Evolutionary conservation across 2,329 filamentous ascomycete genomes (phyloP).

Genomic region (Colletotrichum karsti): DNA sequence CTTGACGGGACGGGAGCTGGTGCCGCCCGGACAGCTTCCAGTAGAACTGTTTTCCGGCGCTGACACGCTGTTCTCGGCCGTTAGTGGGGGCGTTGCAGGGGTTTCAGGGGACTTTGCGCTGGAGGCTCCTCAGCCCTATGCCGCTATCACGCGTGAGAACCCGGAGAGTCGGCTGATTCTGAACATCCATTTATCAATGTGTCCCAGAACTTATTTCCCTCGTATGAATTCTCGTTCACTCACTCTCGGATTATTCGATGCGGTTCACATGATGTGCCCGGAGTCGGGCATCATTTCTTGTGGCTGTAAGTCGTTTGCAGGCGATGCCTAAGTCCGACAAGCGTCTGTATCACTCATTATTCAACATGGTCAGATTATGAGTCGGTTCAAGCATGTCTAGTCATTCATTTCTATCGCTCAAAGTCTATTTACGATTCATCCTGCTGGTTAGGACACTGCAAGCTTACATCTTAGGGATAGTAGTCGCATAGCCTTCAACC

Average conservation of each 20-base stretch:
- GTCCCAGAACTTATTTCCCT: too few relatives aligned
- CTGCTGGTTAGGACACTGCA: not conserved
- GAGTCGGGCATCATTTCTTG: too few relatives aligned
- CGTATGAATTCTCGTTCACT: too few relatives aligned
- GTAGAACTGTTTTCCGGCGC: conserved; percentile 1
- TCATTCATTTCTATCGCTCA: conserved; percentile 35
- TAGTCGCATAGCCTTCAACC: conserved; percentile 74
- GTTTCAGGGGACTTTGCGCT: conserved; percentile 11
- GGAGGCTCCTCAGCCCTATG: conserved; percentile 22
- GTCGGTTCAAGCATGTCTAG: not conserved
- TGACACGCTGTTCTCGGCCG: conserved; percentile 19
- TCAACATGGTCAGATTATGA: not conserved
- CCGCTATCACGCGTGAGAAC: not conserved
- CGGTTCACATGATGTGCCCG: too few relatives aligned
- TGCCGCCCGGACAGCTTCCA: conserved; percentile 10
- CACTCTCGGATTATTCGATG: too few relatives aligned
- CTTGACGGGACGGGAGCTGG: conserved; percentile 3
- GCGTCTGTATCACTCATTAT: not conserved
- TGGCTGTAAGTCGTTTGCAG: too few relatives aligned
- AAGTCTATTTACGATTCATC: conserved; percentile 21
- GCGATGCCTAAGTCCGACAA: too few relatives aligned
- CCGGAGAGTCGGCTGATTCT: not conserved
- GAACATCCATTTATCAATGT: not conserved
- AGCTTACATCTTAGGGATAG: conserved; percentile 57
- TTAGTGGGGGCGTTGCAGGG: conserved; percentile 16